Base-by-base conservation (phyloP, 345 rosid genomes). In the Laguncularia racemosa region DNA sequence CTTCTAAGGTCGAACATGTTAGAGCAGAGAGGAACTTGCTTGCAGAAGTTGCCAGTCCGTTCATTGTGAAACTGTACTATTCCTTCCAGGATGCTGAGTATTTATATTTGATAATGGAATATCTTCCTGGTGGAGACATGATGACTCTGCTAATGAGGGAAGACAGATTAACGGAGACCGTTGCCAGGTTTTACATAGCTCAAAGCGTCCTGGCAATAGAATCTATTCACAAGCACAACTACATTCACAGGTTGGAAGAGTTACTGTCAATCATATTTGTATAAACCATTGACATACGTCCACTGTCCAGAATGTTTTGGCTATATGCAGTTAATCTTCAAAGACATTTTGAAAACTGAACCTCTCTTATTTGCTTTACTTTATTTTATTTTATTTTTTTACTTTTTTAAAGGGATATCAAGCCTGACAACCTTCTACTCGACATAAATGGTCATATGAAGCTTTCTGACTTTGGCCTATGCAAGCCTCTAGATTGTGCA, bases 401-500 rank as follows among this genome's bases (percentile, higher is more conserved):
- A 44, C 50, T 61, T 51, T 46, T 61, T 71, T 79, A 17, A 78
- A 91, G 97, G 71, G 98, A 91, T 74, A 91, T 91, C 63, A 91
- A 91, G 67, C 98, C 96, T 50, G 98, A 91, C 64, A 91, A 91
- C 75, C 96, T 91, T 71, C 95, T 91, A 66, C 73, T 91, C 52
- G 98, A 88, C 78, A 84, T 81, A 79, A 78, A 84, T 72, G 98
- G 98, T 57, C 95, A 91, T 70, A 91, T 91, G 98, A 91, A 91
- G 84, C 84, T 91, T 44, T 88, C 98, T 10, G 98, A 91, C 73
- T 91, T 91, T 73, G 98, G 98, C 69, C 90, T 91, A 46, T 91
- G 98, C 78, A 91, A 88, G 76, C 98, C 98, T 66, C 84, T 91
- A 73, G 98, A 91, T 66, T 91, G 95, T 78, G 58, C 80, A 67